Percentiles rank a stretch among this genome's conserved stretches.
These are phyloP conservation scores for Pichia cephalocereana DNA, from an alignment of 805 yeast species.

Conservation along the genomic window DNA sequence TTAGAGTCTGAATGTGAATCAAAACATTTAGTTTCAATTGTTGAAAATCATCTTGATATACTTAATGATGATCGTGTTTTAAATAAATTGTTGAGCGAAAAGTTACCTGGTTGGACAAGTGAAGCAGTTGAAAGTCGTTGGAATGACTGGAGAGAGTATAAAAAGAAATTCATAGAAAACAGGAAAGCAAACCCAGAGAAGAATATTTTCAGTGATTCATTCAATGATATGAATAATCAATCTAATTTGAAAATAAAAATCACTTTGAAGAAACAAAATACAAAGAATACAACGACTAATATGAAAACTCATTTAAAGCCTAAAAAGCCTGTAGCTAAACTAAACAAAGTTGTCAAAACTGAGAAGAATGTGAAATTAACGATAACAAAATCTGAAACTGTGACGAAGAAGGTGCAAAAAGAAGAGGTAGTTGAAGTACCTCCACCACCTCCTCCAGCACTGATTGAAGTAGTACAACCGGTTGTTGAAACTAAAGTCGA, in stretches of 20 bases:
- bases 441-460: no score
- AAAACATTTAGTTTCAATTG: slow-evolving; percentile 12
- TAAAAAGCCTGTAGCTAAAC: no score
- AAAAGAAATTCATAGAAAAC: slow-evolving; percentile 9
- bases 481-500: not conserved
- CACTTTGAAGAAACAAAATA: not conserved
- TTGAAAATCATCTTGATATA: slow-evolving; percentile 17
- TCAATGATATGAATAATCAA: not conserved
- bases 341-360: not conserved
- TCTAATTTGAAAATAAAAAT: slow-evolving; percentile 1
- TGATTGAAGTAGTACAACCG: not conserved
- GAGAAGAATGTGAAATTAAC: not conserved
- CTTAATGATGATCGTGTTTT: slow-evolving; percentile 18
- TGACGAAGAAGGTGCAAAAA: not conserved
- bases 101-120: slow-evolving; percentile 11
- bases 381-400: no score
- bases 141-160: slow-evolving; percentile 21
- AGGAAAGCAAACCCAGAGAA: not conserved
- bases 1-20: slow-evolving; percentile 21
- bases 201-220: not conserved
- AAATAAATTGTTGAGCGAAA: not conserved
- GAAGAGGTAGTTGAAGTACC: not conserved
- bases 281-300: not conserved
- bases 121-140: slow-evolving; percentile 12
- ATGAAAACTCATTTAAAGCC: no score